Evolutionary conservation across 1,284 basidiomycete genomes (phyloP), one percentile per base, ranked within the genome.

Genomic region (Ustilago loliicola): DNA sequence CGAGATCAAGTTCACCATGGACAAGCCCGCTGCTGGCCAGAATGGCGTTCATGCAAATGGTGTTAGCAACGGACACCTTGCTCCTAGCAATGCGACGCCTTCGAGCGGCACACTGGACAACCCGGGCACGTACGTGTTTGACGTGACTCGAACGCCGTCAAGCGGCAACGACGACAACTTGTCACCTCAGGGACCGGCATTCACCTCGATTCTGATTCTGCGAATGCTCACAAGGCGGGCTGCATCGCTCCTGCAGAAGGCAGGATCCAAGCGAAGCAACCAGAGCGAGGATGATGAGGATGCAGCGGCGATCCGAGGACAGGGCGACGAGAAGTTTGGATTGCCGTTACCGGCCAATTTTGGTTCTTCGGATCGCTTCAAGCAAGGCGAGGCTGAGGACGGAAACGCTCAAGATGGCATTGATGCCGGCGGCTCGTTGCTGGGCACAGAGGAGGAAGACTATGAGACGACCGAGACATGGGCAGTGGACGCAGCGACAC

Each of bases 101-200:
- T 66, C 79, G 15, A 47, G n/a, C 36, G 80, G 79, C 34, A 85
- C 84, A 19, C 48, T 81, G 6, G 84, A 85, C 60, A 67, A 77
- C 25, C 84, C 83, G 0, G 84, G 82, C 19, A 11, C 55, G 50
- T 61, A 85, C 36, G 60, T 70, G 2, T 84, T 83, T 59, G 77
- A 78, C 13, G 84, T 85, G 15, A 79, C 78, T 30, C 78, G 84
- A 15, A 85, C 84, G 42, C 84, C 84, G 8, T 81, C 83, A 25
- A 61, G 57, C 23, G 77, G 77, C 38, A 75, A 72, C 48, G 68
- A 76, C 3, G 73, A 79, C 8, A 66, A 70, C 11, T 64, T 66
- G n/a, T 66, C 63, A 21, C 83, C 83, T 5, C 80, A 78, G 42
- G 84, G 84, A 40, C 70, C 78, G 1, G 82, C 84, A 0, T 81